Conservation (phyloP, 352 stramenopile genomes). For the Phytophthora boehmeriae region DNA sequence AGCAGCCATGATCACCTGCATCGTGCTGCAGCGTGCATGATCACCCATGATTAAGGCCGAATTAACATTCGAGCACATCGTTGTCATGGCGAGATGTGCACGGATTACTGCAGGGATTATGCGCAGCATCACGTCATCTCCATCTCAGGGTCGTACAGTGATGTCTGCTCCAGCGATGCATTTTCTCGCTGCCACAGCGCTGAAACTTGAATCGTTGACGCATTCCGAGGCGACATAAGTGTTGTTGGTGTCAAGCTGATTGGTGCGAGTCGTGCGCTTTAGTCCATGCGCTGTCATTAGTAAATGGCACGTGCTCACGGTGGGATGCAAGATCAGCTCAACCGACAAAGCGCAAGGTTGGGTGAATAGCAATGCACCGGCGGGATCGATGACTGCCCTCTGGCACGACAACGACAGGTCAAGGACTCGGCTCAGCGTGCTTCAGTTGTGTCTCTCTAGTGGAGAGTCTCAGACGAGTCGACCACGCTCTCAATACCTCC, state of each 20-base stretch:
- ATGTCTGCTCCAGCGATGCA: slow-evolving; percentile 8
- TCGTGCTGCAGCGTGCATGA: no score
- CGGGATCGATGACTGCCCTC: slow-evolving; percentile 14
- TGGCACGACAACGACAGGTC: slow-evolving; percentile 15
- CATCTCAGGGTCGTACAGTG: slow-evolving; percentile 14
- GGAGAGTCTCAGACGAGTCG: not conserved
- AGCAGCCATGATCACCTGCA: no score
- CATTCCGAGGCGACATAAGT: slow-evolving; percentile 12
- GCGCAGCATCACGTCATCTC: slow-evolving; percentile 11
- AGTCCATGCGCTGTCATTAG: slow-evolving; percentile 30
- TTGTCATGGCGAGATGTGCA: slow-evolving; percentile 24
- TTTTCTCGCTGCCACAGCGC: slow-evolving; percentile 12
- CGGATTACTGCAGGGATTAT: slow-evolving; percentile 26
- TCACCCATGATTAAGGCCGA: slow-evolving; percentile 1
- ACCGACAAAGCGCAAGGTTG: slow-evolving; percentile 23
- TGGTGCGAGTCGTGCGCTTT: slow-evolving; percentile 31
- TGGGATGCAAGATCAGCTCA: slow-evolving; percentile 28
- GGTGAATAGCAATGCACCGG: slow-evolving; percentile 43
- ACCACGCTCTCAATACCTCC: not conserved
- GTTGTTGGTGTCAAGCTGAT: slow-evolving; percentile 22
- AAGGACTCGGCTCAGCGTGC: not conserved
- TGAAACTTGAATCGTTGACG: slow-evolving; percentile 12
- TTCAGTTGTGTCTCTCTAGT: not conserved
- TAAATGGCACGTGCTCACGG: slow-evolving; percentile 33
- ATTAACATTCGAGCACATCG: slow-evolving; percentile 14